Evolutionary conservation across 176 grass and related monocot species (phyloP), one percentile per base, ranked within the genome.

Genomic region (Poa pratensis): DNA sequence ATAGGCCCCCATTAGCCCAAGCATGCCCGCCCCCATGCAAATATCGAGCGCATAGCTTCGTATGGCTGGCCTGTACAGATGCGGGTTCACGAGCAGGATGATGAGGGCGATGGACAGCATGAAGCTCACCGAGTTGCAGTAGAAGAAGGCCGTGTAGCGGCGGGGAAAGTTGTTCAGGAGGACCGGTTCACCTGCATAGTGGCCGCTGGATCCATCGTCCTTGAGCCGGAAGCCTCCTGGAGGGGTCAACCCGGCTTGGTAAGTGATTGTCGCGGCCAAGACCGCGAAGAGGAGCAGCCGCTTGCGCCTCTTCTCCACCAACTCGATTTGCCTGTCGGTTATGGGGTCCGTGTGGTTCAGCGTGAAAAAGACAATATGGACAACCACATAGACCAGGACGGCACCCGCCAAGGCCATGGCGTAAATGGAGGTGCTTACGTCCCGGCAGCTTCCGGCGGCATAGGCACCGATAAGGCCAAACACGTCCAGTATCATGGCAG

Each of bases 401-500:
- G 34, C 45, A 0, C 19, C 83, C 0, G 61, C 84, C 12, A 90
- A 34, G 1, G 73, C 69, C n/a, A 79, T 45, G 79, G 49, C 81
- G 2, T 90, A 79, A 22, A 82, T 30, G 7, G 88, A 82, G 4
- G 26, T 79, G 28, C 1, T 7, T 7, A 52, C 6, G 0, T 42
- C 68, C 2, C 91, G 78, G 15, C 63, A 53, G 11, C 85, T 87
- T 1, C 85, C 88, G 0, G 85, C 72, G 0, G 40, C 63, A 14
- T 85, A 93, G 0, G 91, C 88, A 0, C 85, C 83, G 1, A 90
- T 61, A 28, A 93, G 85, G 6, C 88, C 83, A 6, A 93, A n/a
- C 17, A 93, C 19, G 54, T 82, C 81, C 1, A 85, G 65, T 2
- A 90, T 11, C 81, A 90, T 87, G 1, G 77, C 86, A 0, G 68